Evolutionary conservation across 495 filamentous ascomycete species (phyloP).

Genomic region (Xylaria cubensis): DNA sequence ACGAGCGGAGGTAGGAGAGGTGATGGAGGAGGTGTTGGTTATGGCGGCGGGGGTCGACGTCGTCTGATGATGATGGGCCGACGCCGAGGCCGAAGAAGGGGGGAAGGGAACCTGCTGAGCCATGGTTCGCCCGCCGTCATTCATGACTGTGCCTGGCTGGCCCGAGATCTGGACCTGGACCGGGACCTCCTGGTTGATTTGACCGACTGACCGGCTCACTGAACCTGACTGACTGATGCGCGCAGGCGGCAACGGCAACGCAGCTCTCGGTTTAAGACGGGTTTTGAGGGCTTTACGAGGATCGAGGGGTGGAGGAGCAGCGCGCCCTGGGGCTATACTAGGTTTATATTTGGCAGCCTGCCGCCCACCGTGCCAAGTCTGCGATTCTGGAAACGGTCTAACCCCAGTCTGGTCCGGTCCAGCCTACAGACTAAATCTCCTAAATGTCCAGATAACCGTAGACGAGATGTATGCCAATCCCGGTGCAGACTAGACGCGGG

Average conservation of each 20-base stretch:
- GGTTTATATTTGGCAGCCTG: conserved; percentile 21
- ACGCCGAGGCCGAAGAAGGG: conserved; percentile 11
- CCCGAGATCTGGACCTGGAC: too few species aligned
- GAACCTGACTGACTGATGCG: not conserved
- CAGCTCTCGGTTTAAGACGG: conserved; percentile 42
- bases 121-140: conserved; percentile 18
- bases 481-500: conserved; percentile 10
- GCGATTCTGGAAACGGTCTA: conserved; percentile 28
- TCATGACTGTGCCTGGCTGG: not conserved
- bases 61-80: conserved; percentile 20
- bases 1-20: not conserved
- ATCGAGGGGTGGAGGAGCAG: conserved; percentile 28
- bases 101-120: conserved; percentile 19
- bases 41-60: not conserved
- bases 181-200: not conserved
- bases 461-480: not conserved
- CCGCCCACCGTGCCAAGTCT: conserved; percentile 16
- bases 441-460: too few species aligned
- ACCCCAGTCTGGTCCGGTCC: not conserved
- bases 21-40: not conserved
- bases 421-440: too few species aligned
- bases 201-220: not conserved
- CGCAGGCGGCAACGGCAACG: not conserved
- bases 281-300: conserved; percentile 39
- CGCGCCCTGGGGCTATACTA: conserved; percentile 23